Conservation (phyloP, 2,329 filamentous ascomycete genomes). For the Ophidiomyces ophidiicola region DNA sequence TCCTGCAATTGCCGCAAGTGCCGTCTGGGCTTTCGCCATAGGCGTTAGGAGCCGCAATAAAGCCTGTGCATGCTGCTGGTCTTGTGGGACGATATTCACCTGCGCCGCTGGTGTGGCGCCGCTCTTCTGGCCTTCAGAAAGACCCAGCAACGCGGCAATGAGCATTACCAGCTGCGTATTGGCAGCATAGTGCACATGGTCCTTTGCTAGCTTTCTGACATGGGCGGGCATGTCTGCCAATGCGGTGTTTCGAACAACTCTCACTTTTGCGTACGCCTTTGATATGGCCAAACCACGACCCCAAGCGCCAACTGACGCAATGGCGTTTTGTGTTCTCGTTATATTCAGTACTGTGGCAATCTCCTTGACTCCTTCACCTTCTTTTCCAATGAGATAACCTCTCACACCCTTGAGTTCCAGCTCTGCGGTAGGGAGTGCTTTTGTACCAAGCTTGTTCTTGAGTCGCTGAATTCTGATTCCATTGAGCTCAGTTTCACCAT, state of each 20-base stretch:
- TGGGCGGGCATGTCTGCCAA: conserved; percentile 33
- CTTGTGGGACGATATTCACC: conserved; percentile 17
- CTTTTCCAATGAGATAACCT: conserved; percentile 52
- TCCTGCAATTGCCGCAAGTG: conserved; percentile 18
- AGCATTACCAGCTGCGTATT: conserved; percentile 30
- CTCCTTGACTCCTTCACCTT: conserved; percentile 55
- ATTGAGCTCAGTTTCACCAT: conserved; percentile 41
- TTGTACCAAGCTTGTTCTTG: conserved; percentile 62
- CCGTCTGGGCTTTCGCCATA: conserved; percentile 24
- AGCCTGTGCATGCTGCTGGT: conserved; percentile 15
- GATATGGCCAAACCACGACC: conserved; percentile 31
- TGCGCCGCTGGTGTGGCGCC: conserved; percentile 12
- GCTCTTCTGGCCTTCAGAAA: conserved; percentile 22
- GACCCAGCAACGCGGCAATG: conserved; percentile 26
- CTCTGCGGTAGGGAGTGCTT: conserved; percentile 58
- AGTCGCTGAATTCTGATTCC: conserved; percentile 56
- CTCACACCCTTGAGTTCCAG: conserved; percentile 53
- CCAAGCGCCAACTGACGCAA: conserved; percentile 29
- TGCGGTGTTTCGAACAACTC: conserved; percentile 27
- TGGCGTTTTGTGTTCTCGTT: conserved; percentile 38
- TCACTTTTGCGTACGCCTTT: conserved; percentile 31
- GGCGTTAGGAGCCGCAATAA: conserved; percentile 26
- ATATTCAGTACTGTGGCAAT: conserved; percentile 58
- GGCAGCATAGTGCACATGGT: conserved; percentile 30
- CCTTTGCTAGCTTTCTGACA: conserved; percentile 27